Evolutionary conservation across 345 rosid genomes (phyloP).

Genomic region (Populus nigra): DNA sequence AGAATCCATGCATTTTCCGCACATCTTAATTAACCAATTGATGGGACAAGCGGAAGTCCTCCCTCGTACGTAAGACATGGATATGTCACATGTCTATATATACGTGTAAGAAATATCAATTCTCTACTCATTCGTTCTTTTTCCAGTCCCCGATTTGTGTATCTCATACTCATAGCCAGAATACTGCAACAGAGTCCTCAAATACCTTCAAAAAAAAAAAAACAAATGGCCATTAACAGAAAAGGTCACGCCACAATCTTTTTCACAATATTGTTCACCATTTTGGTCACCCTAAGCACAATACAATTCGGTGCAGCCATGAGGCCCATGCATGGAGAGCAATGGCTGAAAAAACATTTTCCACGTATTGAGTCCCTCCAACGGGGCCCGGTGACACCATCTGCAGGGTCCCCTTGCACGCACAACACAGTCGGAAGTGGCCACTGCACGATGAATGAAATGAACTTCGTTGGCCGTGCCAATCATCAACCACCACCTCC

Average conservation of each 20-base stretch:
- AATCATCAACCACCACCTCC: conserved; percentile 9
- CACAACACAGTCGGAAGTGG: conserved; percentile 16
- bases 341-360: conserved; percentile 7
- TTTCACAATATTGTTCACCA: neutral
- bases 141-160: neutral
- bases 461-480: conserved; percentile 33
- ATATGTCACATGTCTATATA: neutral
- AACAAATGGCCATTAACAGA: neutral
- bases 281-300: conserved; percentile 4
- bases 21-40: neutral
- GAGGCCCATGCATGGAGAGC: conserved; percentile 22
- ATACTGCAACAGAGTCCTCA: neutral
- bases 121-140: neutral
- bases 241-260: neutral
- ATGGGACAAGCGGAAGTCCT: neutral
- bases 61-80: neutral
- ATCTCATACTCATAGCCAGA: neutral
- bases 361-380: conserved; percentile 12
- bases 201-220: neutral
- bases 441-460: neutral
- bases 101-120: neutral
- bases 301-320: conserved; percentile 16
- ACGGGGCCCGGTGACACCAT: conserved; percentile 21
- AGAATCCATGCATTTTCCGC: neutral
- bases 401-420: conserved; percentile 15